Percentiles rank a stretch among this genome's conserved stretches.
These are phyloP conservation scores for Solanum boliviense DNA, from an alignment of 257 asterid species.

Conservation along the genomic window DNA sequence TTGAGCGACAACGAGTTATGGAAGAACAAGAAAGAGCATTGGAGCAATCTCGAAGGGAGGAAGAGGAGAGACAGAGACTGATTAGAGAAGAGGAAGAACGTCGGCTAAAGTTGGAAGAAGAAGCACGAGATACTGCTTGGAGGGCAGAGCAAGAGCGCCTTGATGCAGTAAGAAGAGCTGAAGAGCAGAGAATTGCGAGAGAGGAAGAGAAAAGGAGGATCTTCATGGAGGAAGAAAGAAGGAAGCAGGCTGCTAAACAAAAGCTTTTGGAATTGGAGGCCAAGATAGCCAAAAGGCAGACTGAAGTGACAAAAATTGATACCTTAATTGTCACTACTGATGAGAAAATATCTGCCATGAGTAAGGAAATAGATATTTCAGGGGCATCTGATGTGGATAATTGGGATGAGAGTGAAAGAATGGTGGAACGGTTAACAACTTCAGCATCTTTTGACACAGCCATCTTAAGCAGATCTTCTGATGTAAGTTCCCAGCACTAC, in stretches of 20 bases:
- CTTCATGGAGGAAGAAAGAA: conserved; percentile 80
- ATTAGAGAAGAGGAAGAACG: conserved; percentile 82
- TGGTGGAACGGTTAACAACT: conserved; percentile 50
- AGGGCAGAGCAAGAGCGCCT: conserved; percentile 80
- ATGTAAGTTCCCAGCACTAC: conserved; percentile 40
- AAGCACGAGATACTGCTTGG: conserved; percentile 90
- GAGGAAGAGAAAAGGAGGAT: conserved; percentile 78
- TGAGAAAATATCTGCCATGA: conserved; percentile 32
- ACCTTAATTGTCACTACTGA: conserved; percentile 21
- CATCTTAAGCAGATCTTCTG: conserved; percentile 35
- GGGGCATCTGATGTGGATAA: conserved; percentile 41
- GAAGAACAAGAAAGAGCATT: conserved; percentile 91
- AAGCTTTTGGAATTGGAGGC: conserved; percentile 88
- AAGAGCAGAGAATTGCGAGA: conserved; percentile 68
- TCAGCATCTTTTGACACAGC: conserved; percentile 46
- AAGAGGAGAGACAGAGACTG: conserved; percentile 71
- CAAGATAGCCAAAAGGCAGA: conserved; percentile 72
- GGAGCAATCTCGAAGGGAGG: conserved; percentile 75
- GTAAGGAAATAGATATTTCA: conserved; percentile 36
- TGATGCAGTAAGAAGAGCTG: conserved; percentile 68
- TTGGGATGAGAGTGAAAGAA: conserved; percentile 88
- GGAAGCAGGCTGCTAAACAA: conserved; percentile 87
- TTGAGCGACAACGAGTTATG: conserved; percentile 64
- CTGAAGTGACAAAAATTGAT: conserved; percentile 33
- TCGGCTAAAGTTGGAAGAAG: conserved; percentile 58